Evolutionary conservation across 108 stramenopile genomes (phyloP), one percentile per base, ranked within the genome.

Genomic region (Cyclostephanos invisitatus): DNA sequence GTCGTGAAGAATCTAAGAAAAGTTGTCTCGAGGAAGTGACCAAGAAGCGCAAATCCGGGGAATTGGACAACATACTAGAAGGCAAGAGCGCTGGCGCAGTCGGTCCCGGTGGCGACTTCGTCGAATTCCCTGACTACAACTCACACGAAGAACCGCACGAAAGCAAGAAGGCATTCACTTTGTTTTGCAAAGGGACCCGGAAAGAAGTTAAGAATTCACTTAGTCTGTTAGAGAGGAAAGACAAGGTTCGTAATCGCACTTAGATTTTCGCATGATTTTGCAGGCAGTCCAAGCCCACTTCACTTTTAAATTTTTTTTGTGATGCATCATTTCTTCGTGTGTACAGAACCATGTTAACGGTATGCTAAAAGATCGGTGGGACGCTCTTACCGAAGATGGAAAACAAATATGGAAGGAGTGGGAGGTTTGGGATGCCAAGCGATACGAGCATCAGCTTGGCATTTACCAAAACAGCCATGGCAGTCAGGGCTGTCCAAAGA

Each of bases 121-220:
- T 86, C 12, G 84, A 82, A 22, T 92, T 92, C 71, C 91, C 91
- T 20, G 84, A 84, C n/a, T 92, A 92, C 61, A 85, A 92, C 75
- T 90, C 88, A 18, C 70, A 53, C 10, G 90, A 87, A 74, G 76
- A 78, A 40, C 94, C 94, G 1, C 74, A 72, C 28, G 88, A 89
- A 58, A 72, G 78, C 61, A 91, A 87, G 64, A 92, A 90, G 60
- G 87, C 94, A 21, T 95, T 95, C 72, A 89, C 94, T 24, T 82
- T 87, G 5, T 95, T 91, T 72, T 95, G 94, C 62, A 82, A 77
- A 11, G 40, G 62, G 12, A 88, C 77, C 3, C 74, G 94, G 17
- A 87, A 81, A 57, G 85, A 86, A 48, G 86, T 92, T 14, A 95
- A 95, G 72, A 70, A 67, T 46, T 83, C 89, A 1, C 58, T 95